Percentiles rank a stretch among this genome's conserved stretches.
phyloP scores from a whole-genome alignment of 768 basidiomycete species.

The Mycena rosella region DNA sequence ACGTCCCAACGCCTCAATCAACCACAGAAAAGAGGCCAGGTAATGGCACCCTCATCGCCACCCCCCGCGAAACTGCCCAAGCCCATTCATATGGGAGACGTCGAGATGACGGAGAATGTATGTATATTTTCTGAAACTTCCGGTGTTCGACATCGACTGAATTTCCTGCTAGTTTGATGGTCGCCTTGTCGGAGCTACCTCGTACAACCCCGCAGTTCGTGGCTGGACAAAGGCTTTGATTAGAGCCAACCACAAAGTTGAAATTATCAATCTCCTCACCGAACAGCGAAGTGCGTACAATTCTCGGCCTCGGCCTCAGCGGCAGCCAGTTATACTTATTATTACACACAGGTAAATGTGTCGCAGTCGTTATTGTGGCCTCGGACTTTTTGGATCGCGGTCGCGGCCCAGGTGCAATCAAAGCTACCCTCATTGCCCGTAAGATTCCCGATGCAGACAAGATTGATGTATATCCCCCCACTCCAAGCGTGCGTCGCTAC shows the following conservation, averaged over 20 bases:
- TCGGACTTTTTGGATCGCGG: no score
- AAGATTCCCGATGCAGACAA: no score
- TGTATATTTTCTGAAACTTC: not conserved
- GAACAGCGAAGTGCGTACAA: no score
- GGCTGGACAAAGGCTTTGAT: not conserved
- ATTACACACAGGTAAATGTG: no score
- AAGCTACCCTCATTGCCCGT: no score
- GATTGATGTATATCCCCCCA: no score
- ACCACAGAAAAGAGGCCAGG: not conserved
- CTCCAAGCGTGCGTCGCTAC: no score
- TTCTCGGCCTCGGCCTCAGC: no score
- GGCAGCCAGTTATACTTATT: no score
- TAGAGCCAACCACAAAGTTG: not conserved
- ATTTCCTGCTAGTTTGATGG: not conserved
- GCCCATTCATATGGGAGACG: not conserved
- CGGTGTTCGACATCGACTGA: not conserved
- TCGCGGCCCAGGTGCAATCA: no score
- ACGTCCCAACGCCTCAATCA: not conserved
- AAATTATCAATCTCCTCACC: not conserved
- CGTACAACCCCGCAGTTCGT: not conserved
- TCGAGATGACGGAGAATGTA: not conserved
- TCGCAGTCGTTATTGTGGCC: no score
- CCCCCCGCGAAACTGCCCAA: not conserved
- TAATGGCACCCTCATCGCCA: not conserved
- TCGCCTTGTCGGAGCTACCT: not conserved